phyloP scores from a whole-genome alignment of 805 yeast species.

The Metschnikowia proteae region DNA sequence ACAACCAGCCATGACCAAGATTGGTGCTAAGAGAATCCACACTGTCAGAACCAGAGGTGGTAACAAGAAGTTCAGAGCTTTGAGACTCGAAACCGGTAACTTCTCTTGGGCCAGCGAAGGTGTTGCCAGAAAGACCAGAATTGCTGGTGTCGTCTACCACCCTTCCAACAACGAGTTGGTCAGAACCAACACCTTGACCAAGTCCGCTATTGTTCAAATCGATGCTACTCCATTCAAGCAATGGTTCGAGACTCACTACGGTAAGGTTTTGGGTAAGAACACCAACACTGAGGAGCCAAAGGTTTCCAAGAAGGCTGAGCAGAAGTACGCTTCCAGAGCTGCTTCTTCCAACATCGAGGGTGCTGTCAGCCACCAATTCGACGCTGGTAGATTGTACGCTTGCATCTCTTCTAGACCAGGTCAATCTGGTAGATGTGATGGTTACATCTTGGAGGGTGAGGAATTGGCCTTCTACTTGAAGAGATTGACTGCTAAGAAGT shows the following conservation, averaged over 20 bases:
- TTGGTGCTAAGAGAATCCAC: slow-evolving; percentile 98
- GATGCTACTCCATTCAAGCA: slow-evolving; percentile 99
- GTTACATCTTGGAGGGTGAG: slow-evolving; percentile 99
- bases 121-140: slow-evolving; percentile 97
- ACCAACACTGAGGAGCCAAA: slow-evolving; percentile 48
- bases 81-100: slow-evolving; percentile 98
- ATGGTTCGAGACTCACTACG: slow-evolving; percentile 99
- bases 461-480: slow-evolving; percentile 99
- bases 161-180: slow-evolving; percentile 99
- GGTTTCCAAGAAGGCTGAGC: slow-evolving; percentile 76
- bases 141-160: slow-evolving; percentile 96
- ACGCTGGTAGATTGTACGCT: slow-evolving; percentile 99
- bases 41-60: slow-evolving; percentile 99
- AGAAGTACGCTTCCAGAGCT: slow-evolving; percentile 93
- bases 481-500: slow-evolving; percentile 99
- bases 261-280: slow-evolving; percentile 89
- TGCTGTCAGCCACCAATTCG: slow-evolving; percentile 93
- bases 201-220: slow-evolving; percentile 97
- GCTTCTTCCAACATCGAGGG: slow-evolving; percentile 78
- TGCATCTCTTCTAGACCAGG: slow-evolving; percentile 99
- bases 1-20: slow-evolving; percentile 99
- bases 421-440: slow-evolving; percentile 99
- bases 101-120: slow-evolving; percentile 99
- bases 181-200: slow-evolving; percentile 99
- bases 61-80: slow-evolving; percentile 99